A percentile compares a stretch with the other conserved stretches of the same genome.
Evolutionary conservation across 2,329 filamentous ascomycete species (phyloP).

Genomic region (Neonectria sp.): DNA sequence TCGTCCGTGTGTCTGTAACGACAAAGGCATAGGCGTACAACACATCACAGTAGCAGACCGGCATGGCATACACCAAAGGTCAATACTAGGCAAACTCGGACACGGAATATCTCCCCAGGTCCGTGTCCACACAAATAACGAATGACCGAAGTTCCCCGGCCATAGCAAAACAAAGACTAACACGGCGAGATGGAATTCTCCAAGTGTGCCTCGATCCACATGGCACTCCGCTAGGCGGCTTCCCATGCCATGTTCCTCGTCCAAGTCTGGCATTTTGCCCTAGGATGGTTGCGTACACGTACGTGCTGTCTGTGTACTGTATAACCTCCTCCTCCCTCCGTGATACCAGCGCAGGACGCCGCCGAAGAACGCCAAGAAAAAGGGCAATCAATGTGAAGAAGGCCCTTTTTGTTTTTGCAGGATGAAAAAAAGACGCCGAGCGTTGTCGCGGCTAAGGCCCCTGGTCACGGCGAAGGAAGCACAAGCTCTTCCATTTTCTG

Average conservation of each 20-base stretch:
- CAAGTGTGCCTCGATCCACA: too few relatives aligned
- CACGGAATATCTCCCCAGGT: slow-evolving; percentile 1
- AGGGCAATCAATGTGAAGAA: background rate
- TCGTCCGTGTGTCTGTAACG: background rate
- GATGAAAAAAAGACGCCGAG: background rate
- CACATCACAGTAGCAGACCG: background rate
- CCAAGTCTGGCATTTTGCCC: too few relatives aligned
- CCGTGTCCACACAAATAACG: background rate
- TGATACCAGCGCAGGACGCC: slow-evolving; percentile 3
- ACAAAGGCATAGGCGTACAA: background rate
- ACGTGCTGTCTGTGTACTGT: too few relatives aligned
- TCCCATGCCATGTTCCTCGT: too few relatives aligned
- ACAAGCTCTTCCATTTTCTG: background rate
- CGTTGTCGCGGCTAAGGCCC: background rate
- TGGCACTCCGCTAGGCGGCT: too few relatives aligned
- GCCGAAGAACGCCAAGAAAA: background rate
- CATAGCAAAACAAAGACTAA: background rate
- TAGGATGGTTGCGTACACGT: too few relatives aligned
- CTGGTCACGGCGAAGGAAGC: background rate
- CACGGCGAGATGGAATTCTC: background rate
- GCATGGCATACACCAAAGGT: background rate
- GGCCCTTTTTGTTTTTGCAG: background rate
- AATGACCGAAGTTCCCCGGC: slow-evolving; percentile 7
- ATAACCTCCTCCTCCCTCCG: too few relatives aligned
- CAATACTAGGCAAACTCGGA: slow-evolving; percentile 18